A percentile compares a stretch with the other conserved stretches of the same genome.
Conservation (phyloP, 2,329 filamentous ascomycete genomes). For the Raffaelea deltoideospora region DNA sequence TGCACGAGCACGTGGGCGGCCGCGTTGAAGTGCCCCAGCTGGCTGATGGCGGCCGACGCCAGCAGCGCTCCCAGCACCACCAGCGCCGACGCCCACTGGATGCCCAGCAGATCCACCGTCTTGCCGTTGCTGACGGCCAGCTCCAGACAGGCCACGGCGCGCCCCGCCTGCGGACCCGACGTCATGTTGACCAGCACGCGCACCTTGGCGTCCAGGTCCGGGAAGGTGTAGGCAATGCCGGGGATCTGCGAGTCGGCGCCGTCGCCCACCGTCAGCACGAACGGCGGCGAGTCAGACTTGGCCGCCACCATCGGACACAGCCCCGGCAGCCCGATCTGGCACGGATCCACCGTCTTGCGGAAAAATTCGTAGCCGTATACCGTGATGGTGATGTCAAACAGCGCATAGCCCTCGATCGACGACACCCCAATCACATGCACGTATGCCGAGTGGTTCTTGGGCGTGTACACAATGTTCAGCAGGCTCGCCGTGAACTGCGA, state of each 20-base stretch:
- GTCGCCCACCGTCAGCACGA: slow-evolving; percentile 42
- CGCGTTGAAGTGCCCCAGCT: slow-evolving; percentile 70
- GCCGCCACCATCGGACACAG: slow-evolving; percentile 71
- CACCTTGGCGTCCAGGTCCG: slow-evolving; percentile 66
- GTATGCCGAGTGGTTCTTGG: slow-evolving; percentile 44
- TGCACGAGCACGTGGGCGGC: slow-evolving; percentile 75
- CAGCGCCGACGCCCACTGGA: slow-evolving; percentile 65
- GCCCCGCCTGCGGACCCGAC: slow-evolving; percentile 21
- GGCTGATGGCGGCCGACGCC: slow-evolving; percentile 65
- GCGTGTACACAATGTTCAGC: slow-evolving; percentile 59
- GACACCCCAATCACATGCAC: slow-evolving; percentile 60
- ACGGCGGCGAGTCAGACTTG: slow-evolving; percentile 25
- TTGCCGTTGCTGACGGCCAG: slow-evolving; percentile 69
- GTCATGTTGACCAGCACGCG: slow-evolving; percentile 56
- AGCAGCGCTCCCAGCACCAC: slow-evolving; percentile 59
- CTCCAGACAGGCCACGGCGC: slow-evolving; percentile 60
- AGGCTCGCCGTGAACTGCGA: slow-evolving; percentile 64
- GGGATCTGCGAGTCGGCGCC: slow-evolving; percentile 49
- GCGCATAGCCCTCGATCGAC: slow-evolving; percentile 55
- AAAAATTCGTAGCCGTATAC: slow-evolving; percentile 59
- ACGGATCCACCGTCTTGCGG: slow-evolving; percentile 50
- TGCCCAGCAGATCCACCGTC: slow-evolving; percentile 64
- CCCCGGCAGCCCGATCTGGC: slow-evolving; percentile 43
- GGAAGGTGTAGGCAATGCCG: slow-evolving; percentile 63
- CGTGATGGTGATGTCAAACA: slow-evolving; percentile 50